Conservation (phyloP, 192 early-diverging fungal species). For the Entomortierella lignicola region DNA sequence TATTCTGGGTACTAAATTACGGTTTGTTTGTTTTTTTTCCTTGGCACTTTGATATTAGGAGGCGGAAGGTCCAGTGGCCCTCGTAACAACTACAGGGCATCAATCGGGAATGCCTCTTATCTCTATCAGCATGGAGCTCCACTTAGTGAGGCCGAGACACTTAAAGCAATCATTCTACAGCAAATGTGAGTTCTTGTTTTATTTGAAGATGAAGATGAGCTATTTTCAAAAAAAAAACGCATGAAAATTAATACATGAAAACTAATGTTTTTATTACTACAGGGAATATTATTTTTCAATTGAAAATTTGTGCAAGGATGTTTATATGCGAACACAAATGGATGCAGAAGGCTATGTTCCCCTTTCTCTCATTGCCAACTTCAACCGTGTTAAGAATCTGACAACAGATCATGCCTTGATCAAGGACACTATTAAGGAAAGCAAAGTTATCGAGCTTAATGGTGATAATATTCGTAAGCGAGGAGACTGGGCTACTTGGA, state of each 20-base stretch:
- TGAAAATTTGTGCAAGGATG: conserved; percentile 96
- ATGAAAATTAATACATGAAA: background rate
- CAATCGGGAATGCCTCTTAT: conserved; percentile 35
- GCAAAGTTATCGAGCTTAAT: conserved; percentile 70
- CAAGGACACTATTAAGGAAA: conserved; percentile 64
- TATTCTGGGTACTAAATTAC: no score
- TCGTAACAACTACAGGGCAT: conserved; percentile 35
- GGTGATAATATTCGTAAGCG: conserved; percentile 71
- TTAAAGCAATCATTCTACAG: conserved; percentile 69
- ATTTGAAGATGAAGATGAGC: background rate
- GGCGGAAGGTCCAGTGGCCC: conserved; percentile 27
- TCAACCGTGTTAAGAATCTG: conserved; percentile 88
- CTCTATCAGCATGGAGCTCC: conserved; percentile 24
- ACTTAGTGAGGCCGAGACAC: conserved; percentile 38
- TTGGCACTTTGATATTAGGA: conserved; percentile 2
- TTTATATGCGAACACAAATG: conserved; percentile 96
- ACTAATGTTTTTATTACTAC: background rate
- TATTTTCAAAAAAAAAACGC: background rate
- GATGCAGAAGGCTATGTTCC: conserved; percentile 86
- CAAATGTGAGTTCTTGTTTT: conserved; percentile 63
- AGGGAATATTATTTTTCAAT: conserved; percentile 98
- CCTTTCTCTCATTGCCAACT: conserved; percentile 80
- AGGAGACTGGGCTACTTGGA: conserved; percentile 89
- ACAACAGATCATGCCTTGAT: conserved; percentile 75
- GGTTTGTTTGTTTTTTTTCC: no score